phyloP scores from a whole-genome alignment of 768 basidiomycete species.

The Suillus placidus region DNA sequence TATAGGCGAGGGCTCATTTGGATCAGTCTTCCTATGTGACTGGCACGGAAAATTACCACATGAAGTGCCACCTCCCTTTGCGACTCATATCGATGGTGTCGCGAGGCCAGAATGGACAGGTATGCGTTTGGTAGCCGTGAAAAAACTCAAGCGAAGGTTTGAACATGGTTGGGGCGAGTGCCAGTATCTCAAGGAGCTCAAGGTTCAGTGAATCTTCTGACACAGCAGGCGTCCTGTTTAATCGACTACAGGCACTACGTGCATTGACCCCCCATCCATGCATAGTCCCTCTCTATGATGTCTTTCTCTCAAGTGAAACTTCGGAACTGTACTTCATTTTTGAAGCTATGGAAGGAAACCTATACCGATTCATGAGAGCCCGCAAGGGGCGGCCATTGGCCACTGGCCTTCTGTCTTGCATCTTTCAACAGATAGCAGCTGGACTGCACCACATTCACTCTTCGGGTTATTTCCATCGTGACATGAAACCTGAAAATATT shows the following conservation, averaged over 20 bases:
- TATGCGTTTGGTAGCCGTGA: slow-evolving; percentile 94
- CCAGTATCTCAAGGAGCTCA: slow-evolving; percentile 90
- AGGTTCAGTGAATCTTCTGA: slow-evolving; percentile 50
- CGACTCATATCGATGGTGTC: slow-evolving; percentile 93
- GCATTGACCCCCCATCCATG: slow-evolving; percentile 94
- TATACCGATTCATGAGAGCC: slow-evolving; percentile 97
- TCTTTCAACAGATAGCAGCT: slow-evolving; percentile 89
- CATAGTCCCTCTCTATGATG: slow-evolving; percentile 98
- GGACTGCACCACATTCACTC: slow-evolving; percentile 93
- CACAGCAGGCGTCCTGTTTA: slow-evolving; percentile 17
- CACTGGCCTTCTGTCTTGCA: slow-evolving; percentile 90
- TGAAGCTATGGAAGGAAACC: slow-evolving; percentile 99
- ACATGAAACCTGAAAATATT: slow-evolving; percentile 99
- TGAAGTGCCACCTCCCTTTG: slow-evolving; percentile 79
- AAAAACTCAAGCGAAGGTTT: slow-evolving; percentile 97
- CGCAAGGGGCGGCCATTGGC: slow-evolving; percentile 93
- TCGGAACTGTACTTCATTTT: slow-evolving; percentile 99
- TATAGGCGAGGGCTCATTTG: slow-evolving; percentile 97
- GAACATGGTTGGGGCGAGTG: slow-evolving; percentile 99
- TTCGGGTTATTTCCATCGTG: slow-evolving; percentile 96
- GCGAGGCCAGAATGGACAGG: slow-evolving; percentile 91
- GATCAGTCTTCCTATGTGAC: slow-evolving; percentile 98
- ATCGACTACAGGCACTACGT: slow-evolving; percentile 75
- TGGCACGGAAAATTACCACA: slow-evolving; percentile 96
- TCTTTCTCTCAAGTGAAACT: slow-evolving; percentile 90